phyloP scores from a whole-genome alignment of 192 early-diverging fungal species.

The Backusella tuberculispora region DNA sequence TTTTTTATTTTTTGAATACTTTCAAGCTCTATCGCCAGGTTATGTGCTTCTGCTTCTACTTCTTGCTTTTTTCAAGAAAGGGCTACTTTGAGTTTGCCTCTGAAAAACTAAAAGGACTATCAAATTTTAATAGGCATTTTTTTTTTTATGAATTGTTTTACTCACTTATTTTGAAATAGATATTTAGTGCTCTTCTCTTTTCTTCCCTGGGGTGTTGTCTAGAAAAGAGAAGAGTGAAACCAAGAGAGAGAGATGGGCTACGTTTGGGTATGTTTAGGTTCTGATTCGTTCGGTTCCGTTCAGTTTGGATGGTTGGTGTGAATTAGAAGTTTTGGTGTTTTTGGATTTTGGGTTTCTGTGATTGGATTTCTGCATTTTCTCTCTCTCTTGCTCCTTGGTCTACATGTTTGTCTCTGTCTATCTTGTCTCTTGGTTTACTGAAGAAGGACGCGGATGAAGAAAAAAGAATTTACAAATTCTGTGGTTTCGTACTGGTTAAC shows the following conservation, averaged over 20 bases:
- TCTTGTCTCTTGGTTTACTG: conserved; percentile 7
- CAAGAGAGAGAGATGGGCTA: conserved; percentile 7
- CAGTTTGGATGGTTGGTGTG: neutral
- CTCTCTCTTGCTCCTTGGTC: neutral
- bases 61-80: neutral
- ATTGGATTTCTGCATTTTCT: neutral
- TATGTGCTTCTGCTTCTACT: neutral
- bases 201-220: neutral
- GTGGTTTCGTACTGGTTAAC: conserved; percentile 2
- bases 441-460: conserved; percentile 5
- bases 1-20: neutral
- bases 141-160: neutral
- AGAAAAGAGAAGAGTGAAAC: conserved; percentile 8
- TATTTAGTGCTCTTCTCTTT: neutral
- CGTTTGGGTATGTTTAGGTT: neutral
- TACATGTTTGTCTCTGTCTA: conserved; percentile 5
- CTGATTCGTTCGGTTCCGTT: neutral
- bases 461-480: neutral
- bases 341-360: neutral
- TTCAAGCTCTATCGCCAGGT: neutral
- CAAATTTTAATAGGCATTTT: neutral
- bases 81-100: neutral
- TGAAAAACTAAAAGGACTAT: conserved; percentile 1
- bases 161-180: neutral
- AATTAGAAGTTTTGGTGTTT: neutral